Conservation (phyloP, 2,329 filamentous ascomycete species). For the Myriangium duriaei region DNA sequence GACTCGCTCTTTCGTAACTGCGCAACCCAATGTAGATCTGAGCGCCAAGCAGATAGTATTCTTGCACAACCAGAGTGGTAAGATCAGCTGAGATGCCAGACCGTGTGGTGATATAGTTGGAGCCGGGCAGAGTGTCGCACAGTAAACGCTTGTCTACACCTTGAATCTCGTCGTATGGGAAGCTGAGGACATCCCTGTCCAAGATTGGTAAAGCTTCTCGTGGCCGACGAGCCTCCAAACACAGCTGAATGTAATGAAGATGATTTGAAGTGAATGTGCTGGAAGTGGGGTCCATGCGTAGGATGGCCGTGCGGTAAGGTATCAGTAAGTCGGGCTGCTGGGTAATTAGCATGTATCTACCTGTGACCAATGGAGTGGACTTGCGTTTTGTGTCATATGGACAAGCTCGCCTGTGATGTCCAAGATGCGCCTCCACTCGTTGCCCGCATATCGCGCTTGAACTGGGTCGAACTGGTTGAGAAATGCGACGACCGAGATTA, state of each 20-base stretch:
- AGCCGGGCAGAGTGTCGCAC: conserved; percentile 30
- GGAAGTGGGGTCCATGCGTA: conserved; percentile 53
- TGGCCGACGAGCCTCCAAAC: conserved; percentile 41
- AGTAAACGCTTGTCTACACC: conserved; percentile 27
- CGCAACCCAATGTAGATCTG: conserved; percentile 34
- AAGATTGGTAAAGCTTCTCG: conserved; percentile 48
- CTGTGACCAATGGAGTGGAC: neutral
- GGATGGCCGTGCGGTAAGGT: conserved; percentile 40
- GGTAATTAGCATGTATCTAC: neutral
- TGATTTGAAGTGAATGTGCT: conserved; percentile 56
- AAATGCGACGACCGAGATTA: conserved; percentile 29
- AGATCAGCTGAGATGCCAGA: conserved; percentile 47
- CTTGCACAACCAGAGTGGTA: conserved; percentile 40
- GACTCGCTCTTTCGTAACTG: conserved; percentile 31
- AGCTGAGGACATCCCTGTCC: conserved; percentile 53
- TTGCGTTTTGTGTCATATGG: conserved; percentile 1
- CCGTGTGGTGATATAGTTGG: conserved; percentile 47
- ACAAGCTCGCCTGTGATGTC: conserved; percentile 6
- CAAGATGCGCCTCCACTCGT: conserved; percentile 34
- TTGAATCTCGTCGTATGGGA: conserved; percentile 33
- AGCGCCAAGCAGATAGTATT: conserved; percentile 40
- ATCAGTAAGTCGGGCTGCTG: conserved; percentile 16
- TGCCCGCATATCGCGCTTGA: conserved; percentile 43
- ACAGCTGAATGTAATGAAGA: conserved; percentile 44
- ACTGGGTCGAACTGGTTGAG: conserved; percentile 38